A percentile compares a stretch with the other conserved stretches of the same genome.
phyloP scores from a whole-genome alignment of 257 asterid species.

The Nyctanthes arbortristis region DNA sequence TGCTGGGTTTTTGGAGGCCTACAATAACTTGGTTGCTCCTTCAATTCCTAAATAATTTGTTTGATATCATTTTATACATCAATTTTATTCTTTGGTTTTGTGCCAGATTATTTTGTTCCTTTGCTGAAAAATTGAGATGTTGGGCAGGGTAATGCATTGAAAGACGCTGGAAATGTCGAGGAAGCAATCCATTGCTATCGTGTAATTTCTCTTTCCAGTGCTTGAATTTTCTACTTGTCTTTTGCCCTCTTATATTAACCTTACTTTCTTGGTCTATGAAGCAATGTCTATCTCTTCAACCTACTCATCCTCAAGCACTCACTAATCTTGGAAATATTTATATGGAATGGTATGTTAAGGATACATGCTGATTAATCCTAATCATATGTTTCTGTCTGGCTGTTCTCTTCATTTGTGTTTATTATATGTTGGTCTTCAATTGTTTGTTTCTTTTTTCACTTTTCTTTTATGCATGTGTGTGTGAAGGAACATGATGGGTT shows the following conservation, averaged over 20 bases:
- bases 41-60: conserved; percentile 8
- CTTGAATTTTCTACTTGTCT: conserved; percentile 16
- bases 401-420: neutral
- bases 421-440: conserved; percentile 17
- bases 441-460: conserved; percentile 18
- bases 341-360: conserved; percentile 83
- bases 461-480: too few species aligned
- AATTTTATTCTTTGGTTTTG: conserved; percentile 4
- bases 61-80: neutral
- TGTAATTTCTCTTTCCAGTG: conserved; percentile 48
- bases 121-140: too few species aligned
- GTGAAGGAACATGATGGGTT: conserved; percentile 88
- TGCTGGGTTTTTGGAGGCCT: conserved; percentile 91
- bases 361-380: conserved; percentile 1
- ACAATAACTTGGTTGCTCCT: conserved; percentile 81
- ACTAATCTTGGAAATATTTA: conserved; percentile 97
- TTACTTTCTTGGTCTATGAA: conserved; percentile 35
- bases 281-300: conserved; percentile 96
- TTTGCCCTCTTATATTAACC: conserved; percentile 19
- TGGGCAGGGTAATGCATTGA: conserved; percentile 89
- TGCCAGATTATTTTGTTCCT: neutral
- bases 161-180: conserved; percentile 94
- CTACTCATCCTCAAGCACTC: conserved; percentile 97
- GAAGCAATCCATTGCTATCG: conserved; percentile 92
- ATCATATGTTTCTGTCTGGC: neutral